Evolutionary conservation across 2,329 filamentous ascomycete genomes (phyloP), one percentile per base, ranked within the genome.

Genomic region (Shiraia sp.): DNA sequence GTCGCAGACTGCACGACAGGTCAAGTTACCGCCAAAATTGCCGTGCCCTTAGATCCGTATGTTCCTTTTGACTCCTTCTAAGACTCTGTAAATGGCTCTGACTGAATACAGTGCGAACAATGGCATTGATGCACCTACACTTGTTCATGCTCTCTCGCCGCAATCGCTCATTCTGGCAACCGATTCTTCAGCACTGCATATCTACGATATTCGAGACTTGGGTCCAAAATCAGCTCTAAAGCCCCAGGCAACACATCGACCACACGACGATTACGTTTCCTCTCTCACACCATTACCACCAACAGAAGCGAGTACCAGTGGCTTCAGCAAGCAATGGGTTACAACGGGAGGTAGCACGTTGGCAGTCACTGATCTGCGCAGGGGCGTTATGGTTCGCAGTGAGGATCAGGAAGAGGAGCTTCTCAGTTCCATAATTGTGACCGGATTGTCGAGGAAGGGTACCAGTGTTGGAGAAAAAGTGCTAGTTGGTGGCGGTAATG

Each of bases 371-470:
- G 93, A 99, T 66, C 75, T 96, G 31, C 83, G 92, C 16, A 80
- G 88, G 33, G 92, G 92, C 10, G 88, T 96, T 5, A 74, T 97
- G 30, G 86, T 91, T 3, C 86, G 86, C 45, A 96, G 90, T 54
- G 93, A 96, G 63, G 90, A 97, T 60, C 93, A 97, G 65, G 93
- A 95, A 59, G 91, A 96, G 53, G 90, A 97, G 70, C 74, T 97
- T 44, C 78, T 96, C n/a, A 88, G 86, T 59, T 87, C 87, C 1
- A 76, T 83, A 32, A 88, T 90, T 61, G 83, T 97, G 13, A 80
- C 85, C 0, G 90, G 90, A 0, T 72, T 96, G 47, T 83, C 87
- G 0, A 83, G 85, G 22, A 84, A 82, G 43, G 80, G 79, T 22
- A 78, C 79, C 6, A 85, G 82, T 58, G 87, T 88, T 32, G 89